phyloP scores from a whole-genome alignment of 176 grass and related monocot genomes.

The Eragrostis nindensis region DNA sequence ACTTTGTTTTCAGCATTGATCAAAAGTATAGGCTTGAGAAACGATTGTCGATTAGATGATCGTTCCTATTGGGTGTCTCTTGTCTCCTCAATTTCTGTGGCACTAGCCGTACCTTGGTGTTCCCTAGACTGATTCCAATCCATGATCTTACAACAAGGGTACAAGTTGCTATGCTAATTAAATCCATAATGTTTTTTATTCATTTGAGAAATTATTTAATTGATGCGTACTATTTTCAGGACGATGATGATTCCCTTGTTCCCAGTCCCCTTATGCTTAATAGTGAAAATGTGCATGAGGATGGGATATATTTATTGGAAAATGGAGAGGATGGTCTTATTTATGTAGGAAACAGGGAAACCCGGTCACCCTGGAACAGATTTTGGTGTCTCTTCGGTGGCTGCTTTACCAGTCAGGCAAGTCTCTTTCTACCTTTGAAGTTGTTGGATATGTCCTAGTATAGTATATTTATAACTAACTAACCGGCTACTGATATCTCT shows the following conservation, averaged over 20 bases:
- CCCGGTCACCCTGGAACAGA: constrained; percentile 56
- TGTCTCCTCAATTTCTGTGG: constrained; percentile 61
- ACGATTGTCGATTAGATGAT: constrained; percentile 80
- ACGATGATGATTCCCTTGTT: constrained; percentile 63
- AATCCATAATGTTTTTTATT: background rate
- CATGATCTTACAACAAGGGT: constrained; percentile 76
- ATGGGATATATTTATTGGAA: constrained; percentile 87
- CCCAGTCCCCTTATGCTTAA: constrained; percentile 67
- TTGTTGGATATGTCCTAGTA: background rate
- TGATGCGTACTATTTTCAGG: constrained; percentile 49
- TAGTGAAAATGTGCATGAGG: constrained; percentile 71
- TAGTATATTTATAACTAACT: background rate
- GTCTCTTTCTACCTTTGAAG: constrained; percentile 19
- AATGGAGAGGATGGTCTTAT: constrained; percentile 89
- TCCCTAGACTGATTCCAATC: constrained; percentile 85
- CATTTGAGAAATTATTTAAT: constrained; percentile 20
- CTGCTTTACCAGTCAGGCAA: constrained; percentile 71
- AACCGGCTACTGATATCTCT: background rate
- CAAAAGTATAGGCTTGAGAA: constrained; percentile 85
- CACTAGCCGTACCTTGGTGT: constrained; percentile 71
- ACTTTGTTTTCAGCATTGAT: constrained; percentile 60
- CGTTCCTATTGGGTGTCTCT: constrained; percentile 75
- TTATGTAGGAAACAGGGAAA: constrained; percentile 72
- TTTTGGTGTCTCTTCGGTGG: constrained; percentile 74
- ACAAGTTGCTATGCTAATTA: constrained; percentile 6